Base-by-base conservation (phyloP, 257 asterid species). In the Fraxinus cuspidata region DNA sequence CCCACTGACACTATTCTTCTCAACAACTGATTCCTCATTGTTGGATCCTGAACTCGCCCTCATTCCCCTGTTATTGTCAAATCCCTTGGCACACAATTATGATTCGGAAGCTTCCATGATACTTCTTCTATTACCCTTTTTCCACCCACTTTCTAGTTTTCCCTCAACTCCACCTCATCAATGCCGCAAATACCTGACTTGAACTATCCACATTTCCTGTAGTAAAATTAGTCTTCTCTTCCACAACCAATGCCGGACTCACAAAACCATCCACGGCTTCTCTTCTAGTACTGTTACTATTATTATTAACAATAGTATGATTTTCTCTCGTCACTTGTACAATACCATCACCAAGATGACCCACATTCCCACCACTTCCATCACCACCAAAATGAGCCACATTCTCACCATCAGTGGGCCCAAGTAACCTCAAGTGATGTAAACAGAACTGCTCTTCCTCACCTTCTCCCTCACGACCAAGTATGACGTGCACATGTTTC, bases 161-260 rank as follows among this genome's bases (percentile, higher is more conserved):
- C 93, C 47, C 77, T 83, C 88, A 90, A 79, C 76, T 86, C 93
- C 72, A 86, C 97, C 0, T 86, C 88, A 82, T 79, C 79, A 88
- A 64, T 0, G 90, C 90, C 1, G 87, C 87, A 78, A 86, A 37
- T 67, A 84, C 90, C 75, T 80, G 88, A 76, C 74, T 80, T 8
- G 91, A 82, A 9, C 86, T 79, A 66, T 82, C 87, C 73, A 34
- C 76, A 70, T 75, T 74, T 70, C 75, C 79, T 19, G 10, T 69
- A 35, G 10, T 69, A 35, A 16, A 44, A 15, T 65, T 56, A 7
- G 32, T 38, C 68, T 38, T 79, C 67, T 71, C 87, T 51, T 65
- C 85, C 71, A 70, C 65, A 49, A 31, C 40, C n/a, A 77, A 74
- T 13, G 70, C 72, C 18, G 80, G 75, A 72, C 65, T 74, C 66